Evolutionary conservation across 83 land plant species (phyloP), one percentile per base, ranked within the genome.

Genomic region (Larix sibirica): DNA sequence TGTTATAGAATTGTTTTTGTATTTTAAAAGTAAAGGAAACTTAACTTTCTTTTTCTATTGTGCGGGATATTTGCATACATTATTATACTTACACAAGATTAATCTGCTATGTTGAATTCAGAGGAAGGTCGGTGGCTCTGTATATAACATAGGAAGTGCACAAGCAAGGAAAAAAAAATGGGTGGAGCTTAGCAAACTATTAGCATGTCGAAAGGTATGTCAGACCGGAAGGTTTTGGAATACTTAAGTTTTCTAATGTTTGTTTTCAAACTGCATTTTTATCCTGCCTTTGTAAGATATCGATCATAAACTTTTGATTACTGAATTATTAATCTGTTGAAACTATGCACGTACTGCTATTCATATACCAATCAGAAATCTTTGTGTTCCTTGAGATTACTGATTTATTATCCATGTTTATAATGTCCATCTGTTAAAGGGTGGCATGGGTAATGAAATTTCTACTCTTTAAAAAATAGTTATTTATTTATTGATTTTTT

Each of bases 91-190:
- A 73, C 58, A 73, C 21, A n/a, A 13, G 21, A 33, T 44, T 38
- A 73, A 7, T 8, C 17, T 44, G 54, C 24, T 18, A 67, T 60
- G 56, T 42, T 56, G 17, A 67, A 20, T 84, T 58, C 90, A 92
- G 96, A 83, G 79, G 83, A 94, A 86, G 75, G 16, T 94, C 78
- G 89, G 79, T 16, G 84, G 87, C 17, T 60, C 81, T 3, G 40
- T 91, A 58, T 91, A 24, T 79, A 71, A 83, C 74, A 91, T 91
- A 26, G 94, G 92, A 26, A 67, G 83, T 10, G 28, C 83, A 6
- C 84, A 85, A 76, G 96, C 96, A 8, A 81, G 84, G 42, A 91
- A 90, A 80, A 94, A 91, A 67, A 90, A 88, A 84, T 94, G 96
- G 96, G 79, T 94, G 75, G 95, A 81, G 40, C 81, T 92, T 81